Evolutionary conservation across 2,329 filamentous ascomycete species (phyloP).

Genomic region (Pseudopithomyces maydicus): DNA sequence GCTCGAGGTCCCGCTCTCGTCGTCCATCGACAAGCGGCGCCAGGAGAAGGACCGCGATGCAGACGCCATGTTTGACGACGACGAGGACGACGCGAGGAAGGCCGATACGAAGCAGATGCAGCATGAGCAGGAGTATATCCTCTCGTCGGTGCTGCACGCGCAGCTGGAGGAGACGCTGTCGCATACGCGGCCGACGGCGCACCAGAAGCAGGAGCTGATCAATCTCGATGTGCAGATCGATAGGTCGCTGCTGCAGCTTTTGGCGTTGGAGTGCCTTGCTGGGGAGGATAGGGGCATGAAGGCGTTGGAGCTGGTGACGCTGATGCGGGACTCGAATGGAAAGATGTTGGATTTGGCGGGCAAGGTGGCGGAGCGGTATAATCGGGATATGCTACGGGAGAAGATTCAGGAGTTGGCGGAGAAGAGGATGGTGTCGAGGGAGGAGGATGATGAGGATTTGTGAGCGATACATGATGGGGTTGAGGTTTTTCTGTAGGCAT

Average conservation of each 20-base stretch:
- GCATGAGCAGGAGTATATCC: constrained; percentile 82
- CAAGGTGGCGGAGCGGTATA: constrained; percentile 88
- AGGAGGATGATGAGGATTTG: constrained; percentile 55
- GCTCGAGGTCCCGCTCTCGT: constrained; percentile 80
- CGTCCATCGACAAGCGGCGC: constrained; percentile 46
- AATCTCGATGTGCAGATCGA: constrained; percentile 83
- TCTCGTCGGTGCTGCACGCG: constrained; percentile 71
- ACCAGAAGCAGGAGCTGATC: constrained; percentile 70
- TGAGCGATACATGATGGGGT: not conserved
- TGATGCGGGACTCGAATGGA: constrained; percentile 84
- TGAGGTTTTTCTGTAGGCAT: too few relatives aligned
- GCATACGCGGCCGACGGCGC: constrained; percentile 66
- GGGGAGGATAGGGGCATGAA: constrained; percentile 95
- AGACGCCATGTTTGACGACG: constrained; percentile 42
- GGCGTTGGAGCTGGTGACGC: constrained; percentile 83
- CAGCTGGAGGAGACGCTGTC: constrained; percentile 78
- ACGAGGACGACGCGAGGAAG: constrained; percentile 21
- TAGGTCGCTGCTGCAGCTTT: constrained; percentile 84
- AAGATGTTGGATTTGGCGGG: constrained; percentile 90
- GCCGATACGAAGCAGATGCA: constrained; percentile 58
- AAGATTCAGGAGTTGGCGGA: constrained; percentile 91
- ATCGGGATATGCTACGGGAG: constrained; percentile 76
- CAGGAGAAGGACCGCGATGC: constrained; percentile 35
- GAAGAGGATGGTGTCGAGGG: constrained; percentile 64
- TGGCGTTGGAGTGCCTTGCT: constrained; percentile 88